A percentile compares a stretch with the other conserved stretches of the same genome.
Conservation (phyloP, 352 stramenopile genomes). For the Phytophthora nicotianae region DNA sequence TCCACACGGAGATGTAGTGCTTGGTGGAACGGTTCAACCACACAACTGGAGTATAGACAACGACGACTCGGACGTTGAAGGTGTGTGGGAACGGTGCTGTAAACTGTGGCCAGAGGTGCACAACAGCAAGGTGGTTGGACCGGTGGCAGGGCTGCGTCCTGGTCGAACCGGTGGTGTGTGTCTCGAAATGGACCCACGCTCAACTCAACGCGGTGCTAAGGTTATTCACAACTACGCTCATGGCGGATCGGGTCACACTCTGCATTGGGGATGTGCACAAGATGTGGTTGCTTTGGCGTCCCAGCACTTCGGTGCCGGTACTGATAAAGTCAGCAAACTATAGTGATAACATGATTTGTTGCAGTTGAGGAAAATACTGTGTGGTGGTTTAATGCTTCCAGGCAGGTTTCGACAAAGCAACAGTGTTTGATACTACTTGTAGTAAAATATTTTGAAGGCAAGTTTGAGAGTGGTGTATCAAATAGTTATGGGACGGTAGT, state of each 20-base stretch:
- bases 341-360: constrained; percentile 1
- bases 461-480: no score
- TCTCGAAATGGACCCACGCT: constrained; percentile 47
- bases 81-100: constrained; percentile 59
- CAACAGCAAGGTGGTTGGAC: constrained; percentile 44
- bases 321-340: constrained; percentile 8
- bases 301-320: constrained; percentile 17
- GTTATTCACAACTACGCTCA: constrained; percentile 82
- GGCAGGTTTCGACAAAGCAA: no score
- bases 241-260: constrained; percentile 65
- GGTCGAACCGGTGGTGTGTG: constrained; percentile 45
- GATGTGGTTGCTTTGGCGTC: constrained; percentile 50
- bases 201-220: constrained; percentile 38
- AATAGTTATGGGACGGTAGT: no score
- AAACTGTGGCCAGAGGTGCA: constrained; percentile 46
- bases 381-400: no score
- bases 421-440: no score
- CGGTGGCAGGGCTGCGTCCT: constrained; percentile 55
- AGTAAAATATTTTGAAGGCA: no score
- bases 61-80: constrained; percentile 46
- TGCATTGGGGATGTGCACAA: constrained; percentile 71
- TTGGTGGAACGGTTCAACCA: constrained; percentile 68
- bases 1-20: constrained; percentile 58
- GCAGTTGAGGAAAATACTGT: no score
- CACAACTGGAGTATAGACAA: constrained; percentile 57